Conservation (phyloP, 192 early-diverging fungal species). For the Coemansia umbellata region DNA sequence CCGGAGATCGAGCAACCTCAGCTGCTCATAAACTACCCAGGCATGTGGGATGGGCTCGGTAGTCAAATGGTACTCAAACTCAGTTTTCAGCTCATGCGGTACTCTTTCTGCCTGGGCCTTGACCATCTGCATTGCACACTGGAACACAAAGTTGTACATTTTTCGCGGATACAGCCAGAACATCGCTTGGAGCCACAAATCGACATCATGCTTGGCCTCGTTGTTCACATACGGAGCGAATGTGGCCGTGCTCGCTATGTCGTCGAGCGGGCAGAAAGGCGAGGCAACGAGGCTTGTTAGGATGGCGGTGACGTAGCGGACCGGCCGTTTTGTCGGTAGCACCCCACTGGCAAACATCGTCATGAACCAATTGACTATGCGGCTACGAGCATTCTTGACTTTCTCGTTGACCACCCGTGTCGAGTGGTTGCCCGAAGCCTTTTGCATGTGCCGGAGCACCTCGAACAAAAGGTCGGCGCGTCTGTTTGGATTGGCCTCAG, state of each 20-base stretch:
- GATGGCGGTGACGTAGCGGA: constrained; percentile 34
- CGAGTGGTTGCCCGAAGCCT: constrained; percentile 20
- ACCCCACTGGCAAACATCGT: constrained; percentile 26
- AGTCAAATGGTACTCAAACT: background rate
- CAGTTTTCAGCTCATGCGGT: background rate
- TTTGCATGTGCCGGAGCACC: constrained; percentile 37
- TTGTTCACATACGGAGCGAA: constrained; percentile 1
- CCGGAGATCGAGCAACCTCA: background rate
- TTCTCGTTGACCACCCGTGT: constrained; percentile 41
- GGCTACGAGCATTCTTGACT: constrained; percentile 42
- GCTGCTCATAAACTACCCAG: background rate
- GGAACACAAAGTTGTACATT: constrained; percentile 38
- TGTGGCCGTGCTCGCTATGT: background rate
- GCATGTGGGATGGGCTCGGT: background rate
- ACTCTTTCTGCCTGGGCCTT: constrained; percentile 2
- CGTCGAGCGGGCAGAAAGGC: constrained; percentile 24
- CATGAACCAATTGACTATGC: constrained; percentile 39
- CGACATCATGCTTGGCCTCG: constrained; percentile 37
- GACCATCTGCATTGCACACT: constrained; percentile 28
- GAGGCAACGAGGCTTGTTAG: constrained; percentile 22
- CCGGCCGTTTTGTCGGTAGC: constrained; percentile 25
- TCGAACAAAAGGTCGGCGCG: constrained; percentile 25
- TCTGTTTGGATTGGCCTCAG: constrained; percentile 24
- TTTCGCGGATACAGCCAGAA: constrained; percentile 33
- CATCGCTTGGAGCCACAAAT: constrained; percentile 46